Percentiles rank a stretch among this genome's conserved stretches.
These are phyloP conservation scores for Fusarium keratoplasticum DNA, from an alignment of 2,329 filamentous ascomycete species.

Conservation along the genomic window DNA sequence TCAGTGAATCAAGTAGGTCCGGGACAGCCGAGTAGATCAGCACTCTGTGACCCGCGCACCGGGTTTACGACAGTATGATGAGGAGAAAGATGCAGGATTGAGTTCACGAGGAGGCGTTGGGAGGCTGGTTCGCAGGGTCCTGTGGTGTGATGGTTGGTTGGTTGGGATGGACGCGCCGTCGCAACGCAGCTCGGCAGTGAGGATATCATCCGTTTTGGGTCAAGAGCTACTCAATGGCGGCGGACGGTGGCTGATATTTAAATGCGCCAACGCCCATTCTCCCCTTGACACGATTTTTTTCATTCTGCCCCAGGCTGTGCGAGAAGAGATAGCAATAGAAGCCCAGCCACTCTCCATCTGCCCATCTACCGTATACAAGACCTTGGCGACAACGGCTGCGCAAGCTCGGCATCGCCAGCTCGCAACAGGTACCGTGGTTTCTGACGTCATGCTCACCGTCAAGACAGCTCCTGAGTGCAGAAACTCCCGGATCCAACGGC, in stretches of 20 bases:
- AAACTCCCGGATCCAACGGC: slow-evolving; percentile 34
- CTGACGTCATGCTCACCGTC: slow-evolving; percentile 38
- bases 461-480: slow-evolving; percentile 1
- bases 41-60: slow-evolving; percentile 3
- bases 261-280: background rate
- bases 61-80: background rate
- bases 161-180: slow-evolving; percentile 17
- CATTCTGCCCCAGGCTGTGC: slow-evolving; percentile 9
- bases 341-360: slow-evolving; percentile 21
- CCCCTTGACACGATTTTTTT: background rate
- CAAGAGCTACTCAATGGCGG: slow-evolving; percentile 15
- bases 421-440: slow-evolving; percentile 15
- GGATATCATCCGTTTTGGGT: slow-evolving; percentile 7
- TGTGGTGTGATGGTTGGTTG: slow-evolving; percentile 34
- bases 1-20: background rate
- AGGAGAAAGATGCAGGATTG: slow-evolving; percentile 14
- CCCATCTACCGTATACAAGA: slow-evolving; percentile 22
- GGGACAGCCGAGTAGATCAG: slow-evolving; percentile 8
- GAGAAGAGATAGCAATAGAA: background rate
- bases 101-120: slow-evolving; percentile 4
- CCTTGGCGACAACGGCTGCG: slow-evolving; percentile 36
- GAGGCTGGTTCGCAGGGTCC: slow-evolving; percentile 20
- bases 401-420: slow-evolving; percentile 32
- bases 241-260: slow-evolving; percentile 36
- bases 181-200: slow-evolving; percentile 19